phyloP scores from a whole-genome alignment of 768 basidiomycete species.

The Suillus sp. region DNA sequence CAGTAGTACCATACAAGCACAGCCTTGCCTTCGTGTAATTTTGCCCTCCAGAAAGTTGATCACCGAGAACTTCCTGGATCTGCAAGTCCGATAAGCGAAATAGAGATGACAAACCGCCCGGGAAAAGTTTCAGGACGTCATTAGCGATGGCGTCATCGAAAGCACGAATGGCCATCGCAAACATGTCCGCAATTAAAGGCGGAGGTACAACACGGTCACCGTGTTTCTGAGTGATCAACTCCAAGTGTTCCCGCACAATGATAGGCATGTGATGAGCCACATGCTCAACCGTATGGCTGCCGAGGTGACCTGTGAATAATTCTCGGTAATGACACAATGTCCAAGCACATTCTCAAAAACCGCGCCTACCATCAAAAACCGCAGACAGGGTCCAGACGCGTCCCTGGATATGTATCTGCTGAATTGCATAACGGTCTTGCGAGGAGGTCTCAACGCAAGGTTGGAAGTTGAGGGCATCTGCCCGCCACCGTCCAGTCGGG shows the following conservation, averaged over 20 bases:
- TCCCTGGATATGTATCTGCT: conserved; percentile 56
- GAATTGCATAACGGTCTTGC: conserved; percentile 67
- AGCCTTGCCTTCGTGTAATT: conserved; percentile 68
- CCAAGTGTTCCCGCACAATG: conserved; percentile 61
- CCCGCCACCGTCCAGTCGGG: conserved; percentile 40
- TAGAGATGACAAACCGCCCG: conserved; percentile 53
- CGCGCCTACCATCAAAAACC: conserved; percentile 63
- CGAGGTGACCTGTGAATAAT: conserved; percentile 55
- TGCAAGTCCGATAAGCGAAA: conserved; percentile 54
- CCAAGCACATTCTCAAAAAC: conserved; percentile 12
- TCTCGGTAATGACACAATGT: conserved; percentile 1
- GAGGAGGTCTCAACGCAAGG: conserved; percentile 55
- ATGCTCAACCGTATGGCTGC: conserved; percentile 69
- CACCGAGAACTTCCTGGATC: conserved; percentile 64
- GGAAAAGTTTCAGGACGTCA: conserved; percentile 63
- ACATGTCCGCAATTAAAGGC: conserved; percentile 53
- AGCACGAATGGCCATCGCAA: conserved; percentile 57
- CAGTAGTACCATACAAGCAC: conserved; percentile 82
- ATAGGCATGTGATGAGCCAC: conserved; percentile 69
- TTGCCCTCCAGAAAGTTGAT: conserved; percentile 55
- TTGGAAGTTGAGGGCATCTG: conserved; percentile 68
- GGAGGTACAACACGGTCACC: conserved; percentile 44
- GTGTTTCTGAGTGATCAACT: conserved; percentile 41
- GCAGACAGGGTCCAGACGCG: conserved; percentile 65
- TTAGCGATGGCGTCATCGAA: conserved; percentile 70